Percentiles rank a stretch among this genome's conserved stretches.
Conservation (phyloP, 1,139 yeast species). For the Pneumocystis sp. region DNA sequence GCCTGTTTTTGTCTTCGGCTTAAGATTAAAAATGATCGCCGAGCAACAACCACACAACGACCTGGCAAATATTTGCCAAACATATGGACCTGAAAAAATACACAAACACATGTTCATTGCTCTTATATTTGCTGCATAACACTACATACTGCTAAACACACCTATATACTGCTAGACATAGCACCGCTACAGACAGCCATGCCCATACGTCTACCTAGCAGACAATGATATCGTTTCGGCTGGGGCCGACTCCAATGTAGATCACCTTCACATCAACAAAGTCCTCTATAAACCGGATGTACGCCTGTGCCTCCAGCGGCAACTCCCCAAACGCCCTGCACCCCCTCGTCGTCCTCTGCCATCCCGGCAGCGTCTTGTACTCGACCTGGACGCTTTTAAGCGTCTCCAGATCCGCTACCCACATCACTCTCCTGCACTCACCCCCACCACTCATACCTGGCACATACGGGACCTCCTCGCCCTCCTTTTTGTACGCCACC, state of each 20-base stretch:
- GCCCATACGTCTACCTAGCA: too few relatives aligned
- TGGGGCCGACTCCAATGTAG: constrained; percentile 99
- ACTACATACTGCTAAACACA: neutral
- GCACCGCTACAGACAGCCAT: too few relatives aligned
- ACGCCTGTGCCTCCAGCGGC: constrained; percentile 75
- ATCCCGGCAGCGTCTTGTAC: constrained; percentile 80
- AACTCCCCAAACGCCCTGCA: constrained; percentile 56
- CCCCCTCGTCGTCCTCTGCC: constrained; percentile 74
- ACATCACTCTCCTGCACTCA: too few relatives aligned
- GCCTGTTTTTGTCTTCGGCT: neutral
- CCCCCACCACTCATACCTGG: constrained; percentile 30
- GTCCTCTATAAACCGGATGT: constrained; percentile 72
- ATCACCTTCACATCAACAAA: constrained; percentile 69
- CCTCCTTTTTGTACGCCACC: constrained; percentile 63
- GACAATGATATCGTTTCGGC: constrained; percentile 38
- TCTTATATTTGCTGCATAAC: neutral
- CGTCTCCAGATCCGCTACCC: constrained; percentile 53
- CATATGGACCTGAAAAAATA: neutral
- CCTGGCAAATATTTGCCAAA: neutral
- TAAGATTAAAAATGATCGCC: neutral
- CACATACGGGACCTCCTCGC: constrained; percentile 60
- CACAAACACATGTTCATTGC: neutral
- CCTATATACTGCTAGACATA: too few relatives aligned
- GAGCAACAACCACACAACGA: neutral
- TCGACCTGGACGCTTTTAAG: constrained; percentile 83